These are phyloP conservation scores for Jasminum sambac DNA, from an alignment of 257 asterid genomes.

Conservation along the genomic window DNA sequence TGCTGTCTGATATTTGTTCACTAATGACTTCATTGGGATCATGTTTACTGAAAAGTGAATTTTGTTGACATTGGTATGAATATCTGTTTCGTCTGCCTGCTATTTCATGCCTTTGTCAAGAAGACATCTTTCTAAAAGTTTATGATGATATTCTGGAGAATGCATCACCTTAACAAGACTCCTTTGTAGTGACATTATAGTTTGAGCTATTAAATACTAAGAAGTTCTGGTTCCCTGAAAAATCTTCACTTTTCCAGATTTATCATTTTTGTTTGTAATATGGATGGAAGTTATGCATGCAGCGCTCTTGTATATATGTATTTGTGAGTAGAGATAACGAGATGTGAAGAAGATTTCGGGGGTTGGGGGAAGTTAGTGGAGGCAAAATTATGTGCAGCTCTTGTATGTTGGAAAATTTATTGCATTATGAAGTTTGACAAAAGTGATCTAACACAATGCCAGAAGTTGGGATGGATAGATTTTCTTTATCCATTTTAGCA, in stretches of 20 bases:
- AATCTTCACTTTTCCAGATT: background rate
- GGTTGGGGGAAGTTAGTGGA: background rate
- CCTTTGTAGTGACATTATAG: background rate
- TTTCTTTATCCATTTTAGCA: background rate
- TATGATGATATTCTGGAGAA: background rate
- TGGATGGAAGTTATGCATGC: background rate
- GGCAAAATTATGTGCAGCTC: background rate
- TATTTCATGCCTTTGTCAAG: background rate
- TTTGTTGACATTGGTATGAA: background rate
- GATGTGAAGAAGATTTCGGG: background rate
- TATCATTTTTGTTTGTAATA: background rate
- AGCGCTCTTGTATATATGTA: background rate
- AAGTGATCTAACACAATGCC: background rate
- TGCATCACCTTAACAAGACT: background rate
- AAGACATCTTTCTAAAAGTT: background rate
- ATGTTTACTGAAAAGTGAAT: background rate
- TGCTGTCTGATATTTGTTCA: background rate
- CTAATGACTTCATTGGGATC: background rate
- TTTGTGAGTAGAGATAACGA: background rate
- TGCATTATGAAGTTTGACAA: background rate
- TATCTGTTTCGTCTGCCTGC: background rate
- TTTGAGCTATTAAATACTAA: background rate
- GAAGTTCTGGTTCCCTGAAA: background rate
- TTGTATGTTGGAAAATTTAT: too few species aligned
- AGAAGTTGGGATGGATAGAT: background rate